Evolutionary conservation across 805 yeast species (phyloP).

Genomic region (Wickerhamomyces alni): DNA sequence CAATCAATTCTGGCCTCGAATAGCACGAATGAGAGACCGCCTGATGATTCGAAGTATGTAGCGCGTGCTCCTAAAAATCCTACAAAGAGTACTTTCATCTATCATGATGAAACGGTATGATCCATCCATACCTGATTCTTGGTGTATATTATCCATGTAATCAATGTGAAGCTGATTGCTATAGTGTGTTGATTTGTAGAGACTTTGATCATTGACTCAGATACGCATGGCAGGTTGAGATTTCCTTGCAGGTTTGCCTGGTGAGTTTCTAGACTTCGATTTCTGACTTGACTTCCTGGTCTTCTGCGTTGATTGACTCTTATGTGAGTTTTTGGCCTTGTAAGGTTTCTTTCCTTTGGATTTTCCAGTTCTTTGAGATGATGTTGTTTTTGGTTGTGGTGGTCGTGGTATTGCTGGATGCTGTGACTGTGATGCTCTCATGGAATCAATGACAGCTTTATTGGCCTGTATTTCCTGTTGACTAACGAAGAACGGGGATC

Average conservation of each 20-base stretch:
- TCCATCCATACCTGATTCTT: too few relatives aligned
- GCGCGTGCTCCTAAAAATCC: conserved; percentile 55
- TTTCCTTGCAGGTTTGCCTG: neutral
- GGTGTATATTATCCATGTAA: too few relatives aligned
- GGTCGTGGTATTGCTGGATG: neutral
- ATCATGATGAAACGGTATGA: conserved; percentile 50
- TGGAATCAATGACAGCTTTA: conserved; percentile 13
- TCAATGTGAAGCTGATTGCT: neutral
- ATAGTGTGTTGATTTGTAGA: too few relatives aligned
- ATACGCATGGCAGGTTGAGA: neutral
- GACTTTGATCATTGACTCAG: too few relatives aligned
- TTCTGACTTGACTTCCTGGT: neutral
- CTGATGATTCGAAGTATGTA: conserved; percentile 47
- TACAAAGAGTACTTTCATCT: conserved; percentile 38
- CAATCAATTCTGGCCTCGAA: conserved; percentile 62
- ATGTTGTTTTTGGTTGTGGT: neutral
- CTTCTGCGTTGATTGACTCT: neutral
- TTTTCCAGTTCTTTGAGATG: neutral
- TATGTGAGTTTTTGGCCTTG: too few relatives aligned
- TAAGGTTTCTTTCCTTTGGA: too few relatives aligned
- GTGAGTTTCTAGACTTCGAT: neutral
- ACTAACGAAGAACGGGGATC: conserved; percentile 15
- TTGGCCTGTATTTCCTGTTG: conserved; percentile 11
- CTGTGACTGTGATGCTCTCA: conserved; percentile 16
- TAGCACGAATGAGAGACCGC: conserved; percentile 42